Conservation (phyloP, 176 grass and related monocot species). For the Ananas comosus region DNA sequence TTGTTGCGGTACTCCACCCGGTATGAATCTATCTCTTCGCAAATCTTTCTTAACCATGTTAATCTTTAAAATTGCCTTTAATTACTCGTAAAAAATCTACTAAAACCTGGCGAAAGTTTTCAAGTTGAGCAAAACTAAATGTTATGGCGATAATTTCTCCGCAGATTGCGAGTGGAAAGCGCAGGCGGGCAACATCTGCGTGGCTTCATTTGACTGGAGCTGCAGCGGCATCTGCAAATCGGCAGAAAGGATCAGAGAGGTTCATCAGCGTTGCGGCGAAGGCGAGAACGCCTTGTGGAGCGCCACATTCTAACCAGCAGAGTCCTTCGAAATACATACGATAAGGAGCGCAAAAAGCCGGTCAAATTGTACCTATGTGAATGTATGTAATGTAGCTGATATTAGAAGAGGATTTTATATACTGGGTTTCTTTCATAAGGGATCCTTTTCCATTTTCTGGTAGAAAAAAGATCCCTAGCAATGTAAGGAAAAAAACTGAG, state of each 20-base stretch:
- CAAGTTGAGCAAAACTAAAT: neutral
- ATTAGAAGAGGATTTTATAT: neutral
- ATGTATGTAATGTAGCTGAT: neutral
- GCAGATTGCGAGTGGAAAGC: constrained; percentile 83
- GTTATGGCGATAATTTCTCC: neutral
- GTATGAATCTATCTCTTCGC: constrained; percentile 7
- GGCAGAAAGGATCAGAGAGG: constrained; percentile 57
- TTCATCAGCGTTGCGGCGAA: constrained; percentile 63
- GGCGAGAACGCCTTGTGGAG: constrained; percentile 65
- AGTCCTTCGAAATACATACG: neutral
- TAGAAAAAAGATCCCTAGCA: constrained; percentile 1
- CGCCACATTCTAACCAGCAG: neutral
- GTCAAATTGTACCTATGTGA: neutral
- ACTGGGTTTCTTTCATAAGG: neutral
- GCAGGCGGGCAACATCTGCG: constrained; percentile 59
- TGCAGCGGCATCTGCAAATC: constrained; percentile 89
- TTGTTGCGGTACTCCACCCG: constrained; percentile 69
- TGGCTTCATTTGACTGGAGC: constrained; percentile 79
- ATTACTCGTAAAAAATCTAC: too few species aligned
- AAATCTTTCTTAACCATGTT: neutral
- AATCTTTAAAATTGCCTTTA: too few species aligned
- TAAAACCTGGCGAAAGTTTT: too few species aligned
- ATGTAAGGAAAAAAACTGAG: neutral
- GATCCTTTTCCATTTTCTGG: neutral
- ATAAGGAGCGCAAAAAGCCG: neutral